Evolutionary conservation across 2,329 filamentous ascomycete genomes (phyloP).

Genomic region (Lachnellula subtilissima): DNA sequence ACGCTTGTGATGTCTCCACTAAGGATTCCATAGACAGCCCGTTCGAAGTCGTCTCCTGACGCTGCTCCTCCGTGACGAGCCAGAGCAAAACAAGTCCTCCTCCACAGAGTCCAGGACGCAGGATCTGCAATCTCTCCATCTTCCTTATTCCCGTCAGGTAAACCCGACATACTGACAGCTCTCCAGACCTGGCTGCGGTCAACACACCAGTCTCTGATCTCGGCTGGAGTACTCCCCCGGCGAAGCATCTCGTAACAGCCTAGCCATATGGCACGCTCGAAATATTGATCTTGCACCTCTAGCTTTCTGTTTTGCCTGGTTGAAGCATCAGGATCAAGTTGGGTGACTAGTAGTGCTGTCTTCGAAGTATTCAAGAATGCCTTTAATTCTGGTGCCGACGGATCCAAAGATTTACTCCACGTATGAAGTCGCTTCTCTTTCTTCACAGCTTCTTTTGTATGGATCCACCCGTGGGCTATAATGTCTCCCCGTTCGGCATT

Average conservation of each 20-base stretch:
- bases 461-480: conserved; percentile 85
- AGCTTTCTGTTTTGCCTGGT: conserved; percentile 72
- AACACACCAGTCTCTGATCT: conserved; percentile 80
- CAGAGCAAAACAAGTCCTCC: conserved; percentile 68
- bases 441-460: conserved; percentile 87
- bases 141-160: conserved; percentile 50
- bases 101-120: conserved; percentile 60
- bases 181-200: conserved; percentile 87
- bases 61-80: conserved; percentile 61
- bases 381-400: conserved; percentile 51
- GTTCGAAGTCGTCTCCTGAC: conserved; percentile 64
- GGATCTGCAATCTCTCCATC: conserved; percentile 42
- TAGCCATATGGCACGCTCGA: conserved; percentile 86
- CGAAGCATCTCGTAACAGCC: conserved; percentile 92
- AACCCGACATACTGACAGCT: conserved; percentile 72
- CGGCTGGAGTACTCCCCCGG: conserved; percentile 67
- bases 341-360: conserved; percentile 68
- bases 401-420: conserved; percentile 61
- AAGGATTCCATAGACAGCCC: conserved; percentile 86
- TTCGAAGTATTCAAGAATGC: conserved; percentile 53
- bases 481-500: conserved; percentile 75
- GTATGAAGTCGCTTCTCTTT: conserved; percentile 75
- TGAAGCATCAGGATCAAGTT: conserved; percentile 88
- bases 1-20: conserved; percentile 78
- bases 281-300: conserved; percentile 78